These are phyloP conservation scores for Seiridium unicorne DNA, from an alignment of 2,329 filamentous ascomycete genomes.

Conservation along the genomic window DNA sequence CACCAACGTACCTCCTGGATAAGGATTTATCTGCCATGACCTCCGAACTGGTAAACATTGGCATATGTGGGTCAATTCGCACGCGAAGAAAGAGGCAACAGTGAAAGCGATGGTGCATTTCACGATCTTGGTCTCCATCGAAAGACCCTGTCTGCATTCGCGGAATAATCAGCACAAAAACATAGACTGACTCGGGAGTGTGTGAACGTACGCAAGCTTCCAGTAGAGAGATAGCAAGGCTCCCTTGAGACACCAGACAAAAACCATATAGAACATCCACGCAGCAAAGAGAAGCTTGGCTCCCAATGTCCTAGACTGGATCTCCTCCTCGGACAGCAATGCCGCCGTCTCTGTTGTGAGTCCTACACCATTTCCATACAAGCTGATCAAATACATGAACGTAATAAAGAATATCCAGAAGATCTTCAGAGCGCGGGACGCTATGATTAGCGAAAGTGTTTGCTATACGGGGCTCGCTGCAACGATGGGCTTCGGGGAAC, in stretches of 20 bases:
- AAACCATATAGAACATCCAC: constrained; percentile 8
- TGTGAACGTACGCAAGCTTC: not conserved
- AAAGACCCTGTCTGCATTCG: not conserved
- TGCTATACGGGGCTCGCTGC: not conserved
- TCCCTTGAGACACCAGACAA: constrained; percentile 7
- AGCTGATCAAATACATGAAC: not conserved
- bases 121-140: not conserved
- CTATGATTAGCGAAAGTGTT: not conserved
- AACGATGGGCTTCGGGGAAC: not conserved
- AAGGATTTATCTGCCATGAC: constrained; percentile 9
- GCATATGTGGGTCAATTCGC: not conserved
- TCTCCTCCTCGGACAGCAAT: not conserved
- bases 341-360: not conserved
- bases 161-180: not conserved
- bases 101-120: not conserved
- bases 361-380: not conserved
- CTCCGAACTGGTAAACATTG: constrained; percentile 8
- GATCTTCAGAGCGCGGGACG: not conserved
- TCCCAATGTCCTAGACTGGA: not conserved
- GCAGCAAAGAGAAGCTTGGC: not conserved
- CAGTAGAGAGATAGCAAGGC: constrained; percentile 2
- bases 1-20: not conserved
- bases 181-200: not conserved
- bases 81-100: not conserved
- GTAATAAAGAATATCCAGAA: not conserved